These are phyloP conservation scores for Chlamydomonas incerta DNA, from an alignment of 139 green algal genomes.

Conservation along the genomic window DNA sequence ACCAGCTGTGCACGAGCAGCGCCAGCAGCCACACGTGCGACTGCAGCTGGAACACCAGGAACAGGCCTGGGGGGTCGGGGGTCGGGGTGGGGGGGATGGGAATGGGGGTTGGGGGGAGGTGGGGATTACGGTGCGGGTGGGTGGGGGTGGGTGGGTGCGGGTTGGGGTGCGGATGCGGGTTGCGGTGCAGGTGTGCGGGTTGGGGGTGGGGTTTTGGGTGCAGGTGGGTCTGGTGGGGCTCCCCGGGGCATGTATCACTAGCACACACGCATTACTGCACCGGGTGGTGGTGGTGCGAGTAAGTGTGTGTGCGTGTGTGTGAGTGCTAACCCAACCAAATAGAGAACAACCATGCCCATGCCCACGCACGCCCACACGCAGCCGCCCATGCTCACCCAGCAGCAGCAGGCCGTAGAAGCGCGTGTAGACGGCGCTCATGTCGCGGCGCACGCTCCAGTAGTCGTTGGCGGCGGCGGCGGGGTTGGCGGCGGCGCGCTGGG, in stretches of 20 bases:
- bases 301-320: too few species aligned
- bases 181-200: too few species aligned
- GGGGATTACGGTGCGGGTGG: not conserved
- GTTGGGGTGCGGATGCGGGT: too few species aligned
- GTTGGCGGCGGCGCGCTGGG: conserved; percentile 34
- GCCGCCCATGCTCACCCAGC: conserved; percentile 19
- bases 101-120: not conserved
- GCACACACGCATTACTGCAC: too few species aligned
- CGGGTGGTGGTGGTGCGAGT: too few species aligned
- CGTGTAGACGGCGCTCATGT: conserved; percentile 86
- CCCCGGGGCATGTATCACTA: too few species aligned
- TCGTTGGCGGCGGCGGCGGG: conserved; percentile 40
- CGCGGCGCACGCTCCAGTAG: conserved; percentile 70
- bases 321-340: not conserved
- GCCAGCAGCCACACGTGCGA: conserved; percentile 59
- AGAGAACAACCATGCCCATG: not conserved
- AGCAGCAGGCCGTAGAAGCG: conserved; percentile 87
- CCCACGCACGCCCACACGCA: not conserved
- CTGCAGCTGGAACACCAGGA: conserved; percentile 70
- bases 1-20: conserved; percentile 80
- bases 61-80: conserved; percentile 59
- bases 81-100: too few species aligned
- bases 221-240: too few species aligned
- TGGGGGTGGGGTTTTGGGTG: too few species aligned
- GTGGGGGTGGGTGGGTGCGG: too few species aligned